Evolutionary conservation across 139 green algal species (phyloP).

Genomic region (Gonium pectorale): DNA sequence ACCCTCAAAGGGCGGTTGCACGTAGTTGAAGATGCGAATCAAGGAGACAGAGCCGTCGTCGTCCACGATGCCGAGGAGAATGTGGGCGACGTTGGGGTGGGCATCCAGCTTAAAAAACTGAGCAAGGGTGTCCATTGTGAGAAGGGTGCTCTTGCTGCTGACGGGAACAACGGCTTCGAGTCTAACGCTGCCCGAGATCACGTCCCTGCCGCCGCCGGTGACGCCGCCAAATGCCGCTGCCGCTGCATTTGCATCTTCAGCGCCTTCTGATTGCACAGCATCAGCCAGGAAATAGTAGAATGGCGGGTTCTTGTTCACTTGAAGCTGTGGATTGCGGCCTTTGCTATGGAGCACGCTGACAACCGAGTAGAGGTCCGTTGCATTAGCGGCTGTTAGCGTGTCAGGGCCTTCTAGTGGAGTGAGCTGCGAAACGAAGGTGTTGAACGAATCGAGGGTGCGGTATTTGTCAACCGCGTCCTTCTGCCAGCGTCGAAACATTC

Average conservation of each 20-base stretch:
- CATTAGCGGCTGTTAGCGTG: not conserved
- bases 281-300: constrained; percentile 60
- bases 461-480: constrained; percentile 49
- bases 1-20: constrained; percentile 60
- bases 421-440: constrained; percentile 19
- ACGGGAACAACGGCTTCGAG: constrained; percentile 51
- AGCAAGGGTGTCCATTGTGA: constrained; percentile 33
- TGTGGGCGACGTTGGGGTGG: constrained; percentile 31
- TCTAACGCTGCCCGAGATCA: constrained; percentile 10
- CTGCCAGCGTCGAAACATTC: constrained; percentile 60
- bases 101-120: constrained; percentile 41
- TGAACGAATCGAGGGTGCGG: constrained; percentile 44
- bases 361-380: constrained; percentile 51
- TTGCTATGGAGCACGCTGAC: constrained; percentile 57
- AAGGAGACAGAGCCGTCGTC: constrained; percentile 60
- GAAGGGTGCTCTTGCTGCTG: constrained; percentile 47
- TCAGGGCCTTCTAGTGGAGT: not conserved
- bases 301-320: not conserved
- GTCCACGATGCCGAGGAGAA: constrained; percentile 56
- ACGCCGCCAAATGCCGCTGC: not conserved
- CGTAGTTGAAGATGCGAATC: constrained; percentile 53
- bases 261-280: not conserved
- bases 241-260: not conserved
- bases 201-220: not conserved
- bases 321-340: constrained; percentile 23